Evolutionary conservation across 345 rosid species (phyloP).

Genomic region (Theobroma cacao): DNA sequence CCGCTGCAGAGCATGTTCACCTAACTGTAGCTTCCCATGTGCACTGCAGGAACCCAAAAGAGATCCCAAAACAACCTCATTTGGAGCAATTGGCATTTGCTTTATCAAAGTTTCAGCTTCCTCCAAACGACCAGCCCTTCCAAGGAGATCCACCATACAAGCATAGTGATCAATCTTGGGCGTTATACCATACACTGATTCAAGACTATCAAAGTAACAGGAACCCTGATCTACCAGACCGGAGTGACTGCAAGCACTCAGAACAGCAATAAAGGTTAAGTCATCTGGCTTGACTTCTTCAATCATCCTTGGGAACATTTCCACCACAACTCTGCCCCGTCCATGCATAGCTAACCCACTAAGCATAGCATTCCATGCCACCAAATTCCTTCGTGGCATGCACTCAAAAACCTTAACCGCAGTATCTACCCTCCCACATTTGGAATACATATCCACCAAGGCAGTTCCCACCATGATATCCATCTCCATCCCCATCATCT

Average conservation of each 20-base stretch:
- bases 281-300: conserved; percentile 69
- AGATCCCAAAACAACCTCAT: conserved; percentile 79
- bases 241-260: conserved; percentile 80
- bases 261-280: conserved; percentile 63
- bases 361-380: conserved; percentile 75
- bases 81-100: conserved; percentile 72
- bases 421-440: conserved; percentile 60
- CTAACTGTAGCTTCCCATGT: conserved; percentile 58
- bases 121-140: conserved; percentile 68
- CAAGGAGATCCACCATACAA: conserved; percentile 87
- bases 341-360: conserved; percentile 85
- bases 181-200: conserved; percentile 35
- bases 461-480: conserved; percentile 70
- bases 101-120: conserved; percentile 59
- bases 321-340: conserved; percentile 43
- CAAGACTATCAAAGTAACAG: conserved; percentile 38
- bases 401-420: conserved; percentile 52
- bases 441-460: conserved; percentile 84
- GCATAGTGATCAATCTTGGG: conserved; percentile 81
- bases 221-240: conserved; percentile 66
- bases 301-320: conserved; percentile 57
- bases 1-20: conserved; percentile 42
- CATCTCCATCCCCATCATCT: conserved; percentile 45
- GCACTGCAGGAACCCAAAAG: conserved; percentile 73
- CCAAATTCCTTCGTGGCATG: conserved; percentile 62